Base-by-base conservation (phyloP, 2,329 filamentous ascomycete genomes). In the Thermothelomyces thermophilus region DNA sequence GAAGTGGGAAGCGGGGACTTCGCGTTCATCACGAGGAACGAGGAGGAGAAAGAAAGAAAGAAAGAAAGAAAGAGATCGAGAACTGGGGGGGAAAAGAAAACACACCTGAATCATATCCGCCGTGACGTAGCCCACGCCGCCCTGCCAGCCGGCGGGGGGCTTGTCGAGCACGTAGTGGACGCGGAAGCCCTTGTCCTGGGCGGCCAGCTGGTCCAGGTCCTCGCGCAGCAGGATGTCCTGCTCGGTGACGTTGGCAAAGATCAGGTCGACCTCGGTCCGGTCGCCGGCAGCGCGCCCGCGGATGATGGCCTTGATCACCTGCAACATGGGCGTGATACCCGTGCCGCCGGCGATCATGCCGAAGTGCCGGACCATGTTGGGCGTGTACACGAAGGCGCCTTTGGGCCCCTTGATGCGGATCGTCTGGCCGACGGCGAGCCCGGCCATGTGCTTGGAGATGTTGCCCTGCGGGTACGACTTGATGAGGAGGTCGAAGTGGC, bases 301-400 rank as follows among this genome's bases (percentile, higher is more conserved):
- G 62, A 90, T 80, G 61, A 97, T 90, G 52, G 91, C 93, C 63
- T 90, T 86, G 67, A 95, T 83, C 62, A 98, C 83, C 75, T 98
- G 93, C 56, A 97, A 80, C 93, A 98, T 98, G 54, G 93, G 93
- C 9, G 93, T 97, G 69, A 98, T 97, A 61, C 93, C 93, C 30
- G 93, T 97, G 58, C 93, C 93, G 60, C 93, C 93, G 57, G 93
- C 90, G 66, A 98, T 88, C 93, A 98, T 98, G 66, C 90, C 93
- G 60, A 98, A 95, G 71, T 87, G 87, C 58, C 87, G 84, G 62
- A 91, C 88, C 87, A 98, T 91, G 77, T 96, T 96, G 62, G 91
- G 90, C 16, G 85, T 88, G 74, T 98, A 98, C 56, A 95, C 87
- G 78, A 98, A 96, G 62, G 91, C 91, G 61, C 93, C 93, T 79